These are phyloP conservation scores for Incumbomyces delicatus DNA, from an alignment of 2,329 filamentous ascomycete species.

Conservation along the genomic window DNA sequence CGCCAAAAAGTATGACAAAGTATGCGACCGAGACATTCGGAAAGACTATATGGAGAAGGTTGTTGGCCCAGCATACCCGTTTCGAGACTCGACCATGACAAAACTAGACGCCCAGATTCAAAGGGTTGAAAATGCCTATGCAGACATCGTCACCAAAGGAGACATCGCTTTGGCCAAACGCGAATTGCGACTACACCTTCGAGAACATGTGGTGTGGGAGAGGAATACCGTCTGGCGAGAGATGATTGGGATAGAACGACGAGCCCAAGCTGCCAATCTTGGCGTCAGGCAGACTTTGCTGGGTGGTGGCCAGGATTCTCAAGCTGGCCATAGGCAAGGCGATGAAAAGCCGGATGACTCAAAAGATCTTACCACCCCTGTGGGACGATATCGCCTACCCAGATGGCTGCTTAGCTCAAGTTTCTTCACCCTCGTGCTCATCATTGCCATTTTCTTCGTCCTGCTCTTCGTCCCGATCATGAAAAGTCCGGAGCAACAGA, in stretches of 20 bases:
- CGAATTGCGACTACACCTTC: slow-evolving; percentile 78
- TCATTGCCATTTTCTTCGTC: slow-evolving; percentile 62
- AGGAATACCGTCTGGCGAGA: slow-evolving; percentile 98
- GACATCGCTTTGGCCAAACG: slow-evolving; percentile 67
- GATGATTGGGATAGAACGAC: slow-evolving; percentile 94
- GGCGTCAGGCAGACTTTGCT: slow-evolving; percentile 69
- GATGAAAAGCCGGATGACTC: slow-evolving; percentile 55
- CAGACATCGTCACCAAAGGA: slow-evolving; percentile 70
- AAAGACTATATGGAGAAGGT: slow-evolving; percentile 61
- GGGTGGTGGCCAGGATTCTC: slow-evolving; percentile 59
- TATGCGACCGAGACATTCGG: slow-evolving; percentile 71
- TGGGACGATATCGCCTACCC: slow-evolving; percentile 67
- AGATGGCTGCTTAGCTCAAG: slow-evolving; percentile 75
- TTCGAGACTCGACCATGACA: slow-evolving; percentile 61
- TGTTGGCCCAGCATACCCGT: slow-evolving; percentile 73
- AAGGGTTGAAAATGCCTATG: slow-evolving; percentile 69
- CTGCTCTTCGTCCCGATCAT: slow-evolving; percentile 73
- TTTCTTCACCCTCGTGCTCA: slow-evolving; percentile 63
- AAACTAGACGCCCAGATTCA: slow-evolving; percentile 61
- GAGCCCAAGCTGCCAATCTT: slow-evolving; percentile 86
- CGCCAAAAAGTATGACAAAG: slow-evolving; percentile 98
- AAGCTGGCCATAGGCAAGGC: slow-evolving; percentile 66
- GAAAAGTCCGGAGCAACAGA: slow-evolving; percentile 81
- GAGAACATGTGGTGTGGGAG: slow-evolving; percentile 98
- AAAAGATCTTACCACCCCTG: slow-evolving; percentile 66